A percentile compares a stretch with the other conserved stretches of the same genome.
Conservation (phyloP, 441 rosid species). For the Populus tomentosa region DNA sequence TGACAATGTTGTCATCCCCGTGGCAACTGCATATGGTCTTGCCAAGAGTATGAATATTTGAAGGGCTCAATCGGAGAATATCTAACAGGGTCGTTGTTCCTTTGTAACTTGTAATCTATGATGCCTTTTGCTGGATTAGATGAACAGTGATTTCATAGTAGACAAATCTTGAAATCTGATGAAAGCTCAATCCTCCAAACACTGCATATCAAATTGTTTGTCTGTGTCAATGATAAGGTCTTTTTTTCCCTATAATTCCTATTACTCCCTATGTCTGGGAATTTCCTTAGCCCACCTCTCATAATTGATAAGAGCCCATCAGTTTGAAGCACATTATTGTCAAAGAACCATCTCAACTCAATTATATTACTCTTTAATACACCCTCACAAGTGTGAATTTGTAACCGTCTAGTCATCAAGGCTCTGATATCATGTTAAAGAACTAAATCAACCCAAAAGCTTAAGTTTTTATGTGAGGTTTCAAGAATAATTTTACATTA, state of each 20-base stretch:
- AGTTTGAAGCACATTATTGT: too few species aligned
- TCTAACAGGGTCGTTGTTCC: slow-evolving; percentile 51
- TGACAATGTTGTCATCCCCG: slow-evolving; percentile 72
- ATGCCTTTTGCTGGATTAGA: background rate
- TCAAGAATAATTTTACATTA: too few species aligned
- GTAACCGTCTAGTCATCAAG: too few species aligned
- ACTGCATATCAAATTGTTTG: background rate
- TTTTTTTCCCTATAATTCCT: background rate
- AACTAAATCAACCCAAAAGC: too few species aligned
- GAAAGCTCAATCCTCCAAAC: background rate
- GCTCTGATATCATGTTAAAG: too few species aligned
- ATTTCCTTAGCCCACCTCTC: too few species aligned
- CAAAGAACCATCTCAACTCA: too few species aligned
- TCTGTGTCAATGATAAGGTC: background rate
- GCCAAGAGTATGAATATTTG: slow-evolving; percentile 67
- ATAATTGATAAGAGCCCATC: too few species aligned
- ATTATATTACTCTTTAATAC: too few species aligned
- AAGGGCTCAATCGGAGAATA: slow-evolving; percentile 61
- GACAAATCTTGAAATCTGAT: background rate
- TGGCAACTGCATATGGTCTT: slow-evolving; percentile 64
- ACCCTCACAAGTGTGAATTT: too few species aligned
- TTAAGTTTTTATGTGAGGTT: too few species aligned
- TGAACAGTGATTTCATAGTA: background rate
- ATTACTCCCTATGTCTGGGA: too few species aligned
- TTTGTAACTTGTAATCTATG: slow-evolving; percentile 3